Conservation (phyloP, 2,329 filamentous ascomycete species). For the Venturia aucupariae region DNA sequence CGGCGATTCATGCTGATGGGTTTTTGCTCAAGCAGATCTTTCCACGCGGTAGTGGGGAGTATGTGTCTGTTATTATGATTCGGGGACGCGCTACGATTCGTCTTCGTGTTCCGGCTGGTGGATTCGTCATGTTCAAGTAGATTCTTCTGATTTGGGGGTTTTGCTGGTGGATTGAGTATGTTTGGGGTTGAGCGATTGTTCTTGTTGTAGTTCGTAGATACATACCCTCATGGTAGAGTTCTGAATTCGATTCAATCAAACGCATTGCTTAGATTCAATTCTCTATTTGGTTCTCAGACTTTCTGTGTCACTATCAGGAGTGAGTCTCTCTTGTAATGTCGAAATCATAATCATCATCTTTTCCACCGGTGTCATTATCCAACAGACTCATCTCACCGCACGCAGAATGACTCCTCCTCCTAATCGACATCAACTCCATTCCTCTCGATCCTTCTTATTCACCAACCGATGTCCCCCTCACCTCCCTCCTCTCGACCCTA, state of each 20-base stretch:
- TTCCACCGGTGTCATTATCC: too few relatives aligned
- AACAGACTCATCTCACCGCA: too few relatives aligned
- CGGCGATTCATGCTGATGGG: conserved; percentile 15
- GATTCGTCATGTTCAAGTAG: conserved; percentile 19
- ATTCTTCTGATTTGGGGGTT: neutral
- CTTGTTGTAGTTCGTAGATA: neutral
- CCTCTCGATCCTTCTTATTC: too few relatives aligned
- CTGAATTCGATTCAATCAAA: neutral
- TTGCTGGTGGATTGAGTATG: neutral
- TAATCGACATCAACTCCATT: too few relatives aligned
- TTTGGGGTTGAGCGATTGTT: neutral
- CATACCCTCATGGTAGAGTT: neutral
- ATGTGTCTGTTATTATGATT: neutral
- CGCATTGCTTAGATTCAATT: neutral
- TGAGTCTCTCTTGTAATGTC: neutral
- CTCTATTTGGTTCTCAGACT: neutral
- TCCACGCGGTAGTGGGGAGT: neutral
- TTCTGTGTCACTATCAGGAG: neutral
- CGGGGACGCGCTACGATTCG: conserved; percentile 15
- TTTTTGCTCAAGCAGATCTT: neutral
- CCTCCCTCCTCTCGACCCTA: neutral
- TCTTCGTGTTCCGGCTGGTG: conserved; percentile 17
- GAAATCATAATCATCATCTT: too few relatives aligned
- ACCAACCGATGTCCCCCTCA: too few relatives aligned
- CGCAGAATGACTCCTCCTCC: too few relatives aligned